Evolutionary conservation across 345 rosid species (phyloP), one percentile per base, ranked within the genome.

Genomic region (Citrus maxima): DNA sequence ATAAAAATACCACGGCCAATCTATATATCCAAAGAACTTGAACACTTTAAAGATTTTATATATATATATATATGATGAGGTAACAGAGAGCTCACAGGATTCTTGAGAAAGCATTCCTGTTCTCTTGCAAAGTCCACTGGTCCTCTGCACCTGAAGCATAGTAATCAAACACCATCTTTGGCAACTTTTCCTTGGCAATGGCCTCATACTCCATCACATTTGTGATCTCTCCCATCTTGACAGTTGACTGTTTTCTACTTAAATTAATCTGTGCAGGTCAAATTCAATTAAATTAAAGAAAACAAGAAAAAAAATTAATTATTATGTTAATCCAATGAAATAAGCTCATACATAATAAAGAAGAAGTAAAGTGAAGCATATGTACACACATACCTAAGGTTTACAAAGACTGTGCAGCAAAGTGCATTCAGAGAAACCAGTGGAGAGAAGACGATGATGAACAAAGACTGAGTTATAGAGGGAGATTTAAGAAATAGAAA

Each of bases 81-180:
- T 28, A 56, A 35, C 19, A 56, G 66, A 73, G 34, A 77, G 72
- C 90, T 89, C 67, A 91, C 98, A 89, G 85, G 78, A 92, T 92
- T 74, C 90, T 87, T 24, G 94, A 85, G 82, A 92, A 92, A n/a
- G 97, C 94, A 78, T 84, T 81, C 68, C 93, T 79, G 84, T 92
- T 92, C 75, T 92, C 97, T 74, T 78, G 78, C 70, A 90, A 90
- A 81, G 89, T 88, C 97, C 94, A 92, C 60, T 92, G 91, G 79
- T 92, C 97, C 80, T 90, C 92, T 34, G 97, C 94, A 74, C 97
- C 97, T 16, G 97, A 92, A 40, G 97, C 93, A 78, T 87, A 92
- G 88, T 92, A 92, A 84, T 90, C 97, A 61, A 81, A 92, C 10
- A 79, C 93, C 97, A 92, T 92, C 88, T 92, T 89, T n/a, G 97